Evolutionary conservation across 768 basidiomycete species (phyloP), one percentile per base, ranked within the genome.

Genomic region (Boletus rubroflammeus): DNA sequence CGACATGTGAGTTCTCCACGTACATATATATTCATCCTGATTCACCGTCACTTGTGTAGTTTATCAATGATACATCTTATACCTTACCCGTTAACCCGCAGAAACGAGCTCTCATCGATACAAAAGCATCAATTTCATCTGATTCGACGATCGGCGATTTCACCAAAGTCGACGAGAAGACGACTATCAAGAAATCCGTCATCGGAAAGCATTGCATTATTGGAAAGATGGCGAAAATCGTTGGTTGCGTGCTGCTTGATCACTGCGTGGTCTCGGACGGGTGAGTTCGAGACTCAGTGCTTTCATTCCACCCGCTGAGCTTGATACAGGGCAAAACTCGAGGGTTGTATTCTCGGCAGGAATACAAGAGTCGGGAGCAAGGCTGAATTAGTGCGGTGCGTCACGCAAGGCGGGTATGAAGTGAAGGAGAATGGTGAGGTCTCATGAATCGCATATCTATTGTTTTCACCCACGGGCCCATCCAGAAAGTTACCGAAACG

Each of bases 221-320:
- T 50, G 92, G 92, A 3, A 87, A 83, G 67, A 86, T 86, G 77
- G 88, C 81, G n/a, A 90, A 84, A 69, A 83, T 98, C 44, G 78
- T 77, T 3, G 88, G 90, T 11, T 94, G 89, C 60, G 81, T 96
- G 7, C 67, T 98, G 23, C 77, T 94, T 59, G 95, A 97, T 65
- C 93, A 96, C 63, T 95, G 93, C 62, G 80, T 90, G 5, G 74
- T 98, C 13, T 88, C 81, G 40, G 93, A 96, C 54, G 92, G 93
- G 94, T 93, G 58, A 56, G 61, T 19, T 11, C 7, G 9, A 9
- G 11, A 8, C 34, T 10, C 11, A 3, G 8, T 14, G 17, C 38
- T 23, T 31, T 47, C 29, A 14, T 25, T 49, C 48, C 35, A 35
- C 19, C 5, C 11, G n/a, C 55, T 57, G 11, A 67, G 10, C 23